Percentiles rank a stretch among this genome's conserved stretches.
Conservation (phyloP, 2,329 filamentous ascomycete species). For the Sporothrix luriei region DNA sequence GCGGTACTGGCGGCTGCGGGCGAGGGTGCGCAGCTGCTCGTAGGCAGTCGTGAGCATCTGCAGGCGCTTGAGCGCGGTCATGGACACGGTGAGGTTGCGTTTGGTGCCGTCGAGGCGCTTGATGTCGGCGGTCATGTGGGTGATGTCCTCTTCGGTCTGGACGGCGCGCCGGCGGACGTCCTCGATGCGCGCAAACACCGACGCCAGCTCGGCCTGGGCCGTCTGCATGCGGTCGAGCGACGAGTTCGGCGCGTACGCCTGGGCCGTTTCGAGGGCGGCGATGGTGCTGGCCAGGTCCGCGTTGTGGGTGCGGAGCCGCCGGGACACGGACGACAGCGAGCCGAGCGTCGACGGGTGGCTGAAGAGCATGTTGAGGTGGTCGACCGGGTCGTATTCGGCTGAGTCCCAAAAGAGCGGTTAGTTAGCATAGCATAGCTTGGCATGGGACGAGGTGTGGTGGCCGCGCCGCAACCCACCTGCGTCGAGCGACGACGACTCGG, state of each 20-base stretch:
- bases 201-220: constrained; percentile 84
- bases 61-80: constrained; percentile 94
- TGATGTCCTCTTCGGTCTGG: constrained; percentile 93
- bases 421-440: not conserved
- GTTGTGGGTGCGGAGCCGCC: constrained; percentile 72
- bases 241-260: constrained; percentile 82
- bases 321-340: constrained; percentile 73
- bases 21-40: constrained; percentile 83
- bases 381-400: constrained; percentile 65
- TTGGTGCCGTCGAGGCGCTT: constrained; percentile 96
- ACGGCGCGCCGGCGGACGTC: constrained; percentile 85
- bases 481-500: constrained; percentile 36
- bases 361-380: constrained; percentile 92
- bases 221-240: constrained; percentile 89
- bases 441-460: not conserved
- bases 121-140: constrained; percentile 98
- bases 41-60: constrained; percentile 99
- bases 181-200: constrained; percentile 93
- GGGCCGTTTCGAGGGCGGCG: constrained; percentile 69
- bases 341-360: constrained; percentile 82
- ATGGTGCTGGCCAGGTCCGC: constrained; percentile 82
- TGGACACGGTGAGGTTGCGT: constrained; percentile 91
- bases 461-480: constrained; percentile 31
- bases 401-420: not conserved
- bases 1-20: constrained; percentile 84